Base-by-base conservation (phyloP, 208 protist species). In the Tritrichomonas foetus region DNA sequence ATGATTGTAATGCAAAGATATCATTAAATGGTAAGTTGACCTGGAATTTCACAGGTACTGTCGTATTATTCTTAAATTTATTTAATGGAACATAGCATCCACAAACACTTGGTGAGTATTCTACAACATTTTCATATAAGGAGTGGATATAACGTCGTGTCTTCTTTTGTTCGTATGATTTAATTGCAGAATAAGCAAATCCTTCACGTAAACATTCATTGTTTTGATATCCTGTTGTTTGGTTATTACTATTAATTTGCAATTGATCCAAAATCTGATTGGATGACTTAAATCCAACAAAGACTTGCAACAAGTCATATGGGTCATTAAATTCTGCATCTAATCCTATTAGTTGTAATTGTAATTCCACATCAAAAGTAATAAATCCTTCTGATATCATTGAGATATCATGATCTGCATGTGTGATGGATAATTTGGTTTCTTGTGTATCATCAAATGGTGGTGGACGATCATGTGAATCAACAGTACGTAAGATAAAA, bases 1-100 rank as follows among this genome's bases (percentile, higher is more conserved):
- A 78, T 47, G 69, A 27, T n/a, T 78, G 69, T 36, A 78, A n/a
- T 30, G 69, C 69, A 47, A 78, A 78, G 20, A 78, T 78, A 78
- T 78, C 69, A 16, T 78, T 36, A 47, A 78, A 78, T 20, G 69
- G 69, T 78, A 78, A 78, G 36, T 78, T 78, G 1, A n/a, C 36
- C 47, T 78, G 33, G 22, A 78, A 78, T 78, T 78, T 36, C 3
- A 78, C 36, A 44, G 25, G 33, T 20, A 47, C 33, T 36, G 69
- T 27, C 47, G 22, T 36, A 47, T 36, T 36, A 47, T 78, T 36
- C 22, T 36, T 47, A 36, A 78, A 47, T 47, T 78, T 36, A 78
- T 11, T 36, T 14, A 78, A 36, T 16, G 39, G 39, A 47, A 78
- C n/a, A 78, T 78, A 78, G 9, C 33, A 47, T 47, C 69, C 69